These are phyloP conservation scores for Malus orientalis DNA, from an alignment of 306 rosid genomes.

Conservation along the genomic window DNA sequence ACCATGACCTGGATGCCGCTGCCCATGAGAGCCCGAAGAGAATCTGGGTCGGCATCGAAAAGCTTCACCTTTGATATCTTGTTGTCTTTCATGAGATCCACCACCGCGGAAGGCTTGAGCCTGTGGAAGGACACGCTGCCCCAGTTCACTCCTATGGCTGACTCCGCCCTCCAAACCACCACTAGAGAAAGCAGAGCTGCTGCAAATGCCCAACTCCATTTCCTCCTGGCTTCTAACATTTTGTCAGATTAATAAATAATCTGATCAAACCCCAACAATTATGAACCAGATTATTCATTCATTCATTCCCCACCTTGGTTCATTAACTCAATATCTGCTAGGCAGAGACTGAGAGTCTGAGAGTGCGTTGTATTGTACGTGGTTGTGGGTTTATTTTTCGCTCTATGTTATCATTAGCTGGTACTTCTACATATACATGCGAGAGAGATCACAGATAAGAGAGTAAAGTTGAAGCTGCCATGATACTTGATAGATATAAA, in stretches of 20 bases:
- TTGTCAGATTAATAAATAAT: not conserved
- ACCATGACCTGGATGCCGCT: conserved; percentile 76
- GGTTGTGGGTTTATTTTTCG: too few species aligned
- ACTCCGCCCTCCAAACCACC: conserved; percentile 1
- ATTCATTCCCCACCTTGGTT: not conserved
- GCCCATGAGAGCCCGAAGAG: conserved; percentile 51
- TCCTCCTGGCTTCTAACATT: not conserved
- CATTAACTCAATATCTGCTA: too few species aligned
- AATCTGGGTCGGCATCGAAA: conserved; percentile 70
- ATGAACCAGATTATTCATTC: not conserved
- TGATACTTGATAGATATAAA: too few species aligned
- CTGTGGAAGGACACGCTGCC: conserved; percentile 65
- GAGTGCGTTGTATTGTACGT: too few species aligned
- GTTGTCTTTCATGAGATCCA: conserved; percentile 60
- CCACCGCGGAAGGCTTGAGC: conserved; percentile 69
- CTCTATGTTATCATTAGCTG: too few species aligned
- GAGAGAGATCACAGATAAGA: too few species aligned
- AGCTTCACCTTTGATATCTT: conserved; percentile 72
- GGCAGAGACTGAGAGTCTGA: too few species aligned
- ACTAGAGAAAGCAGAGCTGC: not conserved
- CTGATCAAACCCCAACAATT: not conserved
- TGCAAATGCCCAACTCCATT: not conserved
- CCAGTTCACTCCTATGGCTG: conserved; percentile 87
- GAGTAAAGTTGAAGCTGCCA: too few species aligned
- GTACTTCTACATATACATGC: too few species aligned